phyloP scores from a whole-genome alignment of 257 asterid species.

The Petrea volubilis region DNA sequence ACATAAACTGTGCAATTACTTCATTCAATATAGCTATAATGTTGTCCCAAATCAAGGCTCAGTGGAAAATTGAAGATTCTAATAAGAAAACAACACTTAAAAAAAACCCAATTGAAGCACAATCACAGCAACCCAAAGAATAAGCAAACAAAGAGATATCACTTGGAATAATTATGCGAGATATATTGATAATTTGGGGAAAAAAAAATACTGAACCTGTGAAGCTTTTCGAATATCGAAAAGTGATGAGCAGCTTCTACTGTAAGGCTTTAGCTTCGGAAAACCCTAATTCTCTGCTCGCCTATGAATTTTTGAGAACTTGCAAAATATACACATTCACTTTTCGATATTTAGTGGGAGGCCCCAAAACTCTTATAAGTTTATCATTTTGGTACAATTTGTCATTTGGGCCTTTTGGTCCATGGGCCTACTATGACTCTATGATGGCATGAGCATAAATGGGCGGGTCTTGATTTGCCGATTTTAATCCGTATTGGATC shows the following conservation, averaged over 20 bases:
- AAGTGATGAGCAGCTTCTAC: slow-evolving; percentile 31
- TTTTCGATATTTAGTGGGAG: slow-evolving; percentile 16
- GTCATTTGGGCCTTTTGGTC: no score
- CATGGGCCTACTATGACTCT: no score
- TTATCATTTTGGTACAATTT: no score
- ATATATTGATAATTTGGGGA: not conserved
- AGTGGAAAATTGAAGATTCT: no score
- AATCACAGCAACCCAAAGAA: not conserved
- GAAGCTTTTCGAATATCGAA: slow-evolving; percentile 6
- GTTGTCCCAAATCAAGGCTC: not conserved
- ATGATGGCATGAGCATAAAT: not conserved
- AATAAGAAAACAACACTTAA: not conserved
- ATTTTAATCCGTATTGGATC: no score
- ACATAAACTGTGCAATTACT: slow-evolving; percentile 7
- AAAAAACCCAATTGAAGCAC: not conserved
- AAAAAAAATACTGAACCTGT: slow-evolving; percentile 11
- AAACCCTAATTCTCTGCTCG: slow-evolving; percentile 41
- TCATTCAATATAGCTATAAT: not conserved
- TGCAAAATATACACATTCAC: slow-evolving; percentile 16
- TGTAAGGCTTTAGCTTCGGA: slow-evolving; percentile 23
- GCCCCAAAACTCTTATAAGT: not conserved
- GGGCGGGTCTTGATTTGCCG: no score
- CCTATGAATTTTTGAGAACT: slow-evolving; percentile 7
- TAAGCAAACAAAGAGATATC: not conserved
- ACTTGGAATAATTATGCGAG: not conserved